Conservation (phyloP, 441 rosid species). For the Aquilaria agallochum region DNA sequence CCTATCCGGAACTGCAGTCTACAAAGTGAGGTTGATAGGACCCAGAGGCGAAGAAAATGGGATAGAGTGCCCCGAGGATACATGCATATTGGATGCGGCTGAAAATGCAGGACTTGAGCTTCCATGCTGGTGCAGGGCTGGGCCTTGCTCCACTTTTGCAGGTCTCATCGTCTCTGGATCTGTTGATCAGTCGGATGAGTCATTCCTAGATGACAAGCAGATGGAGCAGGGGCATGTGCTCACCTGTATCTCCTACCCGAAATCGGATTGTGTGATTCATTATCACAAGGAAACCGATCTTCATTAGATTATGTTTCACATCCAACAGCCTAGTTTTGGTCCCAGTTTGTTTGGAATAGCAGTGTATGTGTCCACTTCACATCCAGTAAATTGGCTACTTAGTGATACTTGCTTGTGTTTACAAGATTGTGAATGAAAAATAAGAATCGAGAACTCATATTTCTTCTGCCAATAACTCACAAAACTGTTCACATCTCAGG, state of each 20-base stretch:
- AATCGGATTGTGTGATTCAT: conserved; percentile 61
- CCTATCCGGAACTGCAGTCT: conserved; percentile 37
- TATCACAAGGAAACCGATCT: conserved; percentile 75
- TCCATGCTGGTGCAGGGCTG: conserved; percentile 87
- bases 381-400: too few relatives aligned
- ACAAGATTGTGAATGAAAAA: too few relatives aligned
- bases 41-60: conserved; percentile 54
- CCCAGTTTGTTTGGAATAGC: too few relatives aligned
- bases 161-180: conserved; percentile 56
- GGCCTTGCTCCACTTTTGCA: conserved; percentile 78
- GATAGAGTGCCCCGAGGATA: conserved; percentile 50
- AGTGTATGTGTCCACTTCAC: too few relatives aligned
- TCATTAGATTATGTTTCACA: conserved; percentile 22
- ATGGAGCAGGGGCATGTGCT: conserved; percentile 54
- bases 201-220: conserved; percentile 57
- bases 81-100: conserved; percentile 69
- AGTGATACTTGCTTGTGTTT: too few relatives aligned
- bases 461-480: too few relatives aligned
- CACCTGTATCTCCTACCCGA: conserved; percentile 65
- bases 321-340: too few relatives aligned
- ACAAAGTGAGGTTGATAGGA: conserved; percentile 69
- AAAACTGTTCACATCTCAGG: too few relatives aligned
- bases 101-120: conserved; percentile 72
- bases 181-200: conserved; percentile 72
- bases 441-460: too few relatives aligned